Base-by-base conservation (phyloP, 768 basidiomycete species). In the Podaxis sp. region DNA sequence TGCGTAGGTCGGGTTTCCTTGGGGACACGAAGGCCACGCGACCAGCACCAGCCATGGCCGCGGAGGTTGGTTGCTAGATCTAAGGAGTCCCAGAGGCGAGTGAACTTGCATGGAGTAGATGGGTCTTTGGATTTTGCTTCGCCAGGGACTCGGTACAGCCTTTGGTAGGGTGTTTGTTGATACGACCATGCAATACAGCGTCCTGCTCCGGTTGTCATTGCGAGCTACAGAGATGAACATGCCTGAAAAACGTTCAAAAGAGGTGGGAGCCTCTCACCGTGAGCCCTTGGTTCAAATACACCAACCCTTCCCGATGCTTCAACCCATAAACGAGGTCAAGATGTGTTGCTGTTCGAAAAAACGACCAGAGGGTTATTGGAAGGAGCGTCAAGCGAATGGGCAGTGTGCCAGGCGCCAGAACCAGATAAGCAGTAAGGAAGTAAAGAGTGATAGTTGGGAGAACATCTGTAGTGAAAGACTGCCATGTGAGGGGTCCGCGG, bases 41-140 rank as follows among this genome's bases (percentile, higher is more conserved):
- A 83, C 81, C 84, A 87, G 46, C 80, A 72, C 87, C 87, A 89
- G 13, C 83, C 85, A 50, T 75, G 66, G 5, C 87, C 88, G 16
- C 88, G 83, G 13, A 83, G 64, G 61, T 79, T 85, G 64, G 71
- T 73, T 25, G 62, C 63, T 18, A 89, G 75, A 57, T 88, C 85
- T 13, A 79, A 3, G 73, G 61, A 54, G 68, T 53, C 47, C 61
- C 51, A 13, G 62, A 54, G 9, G 46, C 64, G 47, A 63, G 62
- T 28, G 52, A 51, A 16, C 42, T 37, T 53, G 48, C 23, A 14
- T 40, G 35, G 9, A 50, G 63, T 50, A 58, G 44, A 38, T 14
- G 53, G 55, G 13, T 61, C 48, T 35, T 67, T 71, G 27, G 21
- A 21, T 13, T 44, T 36, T 35, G 25, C 23, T 23, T 57, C 62